Percentiles rank a stretch among this genome's conserved stretches.
Evolutionary conservation across 2,329 filamentous ascomycete genomes (phyloP).

Genomic region (Clathrospora elynae): DNA sequence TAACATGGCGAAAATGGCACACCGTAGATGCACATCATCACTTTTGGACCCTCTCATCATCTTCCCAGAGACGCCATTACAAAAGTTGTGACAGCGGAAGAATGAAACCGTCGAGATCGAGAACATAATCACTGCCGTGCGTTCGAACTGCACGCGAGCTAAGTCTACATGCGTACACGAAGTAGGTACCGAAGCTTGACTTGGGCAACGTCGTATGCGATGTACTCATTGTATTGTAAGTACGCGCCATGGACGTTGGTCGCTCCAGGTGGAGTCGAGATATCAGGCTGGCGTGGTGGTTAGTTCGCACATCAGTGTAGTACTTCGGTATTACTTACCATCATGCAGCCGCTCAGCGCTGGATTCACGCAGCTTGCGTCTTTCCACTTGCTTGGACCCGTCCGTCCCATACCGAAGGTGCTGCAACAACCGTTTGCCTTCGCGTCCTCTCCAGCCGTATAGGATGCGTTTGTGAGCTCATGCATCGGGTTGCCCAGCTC

Average conservation of each 20-base stretch:
- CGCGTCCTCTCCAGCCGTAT: conserved; percentile 67
- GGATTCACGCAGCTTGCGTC: conserved; percentile 71
- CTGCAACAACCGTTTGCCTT: conserved; percentile 64
- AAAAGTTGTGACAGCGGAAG: too few relatives aligned
- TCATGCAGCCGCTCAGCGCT: conserved; percentile 69
- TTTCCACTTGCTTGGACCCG: conserved; percentile 72
- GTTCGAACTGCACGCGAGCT: neutral
- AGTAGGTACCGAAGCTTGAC: conserved; percentile 73
- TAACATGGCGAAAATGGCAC: too few relatives aligned
- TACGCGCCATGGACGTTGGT: conserved; percentile 56
- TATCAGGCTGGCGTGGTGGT: conserved; percentile 30
- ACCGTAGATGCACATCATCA: too few relatives aligned
- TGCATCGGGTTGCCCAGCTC: conserved; percentile 78
- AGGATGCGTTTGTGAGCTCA: conserved; percentile 63
- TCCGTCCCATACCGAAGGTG: conserved; percentile 72
- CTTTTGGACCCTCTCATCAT: too few relatives aligned
- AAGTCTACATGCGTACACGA: conserved; percentile 55
- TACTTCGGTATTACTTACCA: conserved; percentile 58
- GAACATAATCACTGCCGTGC: too few relatives aligned
- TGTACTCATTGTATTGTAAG: conserved; percentile 75
- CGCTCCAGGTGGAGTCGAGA: conserved; percentile 50
- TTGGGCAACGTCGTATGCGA: conserved; percentile 71
- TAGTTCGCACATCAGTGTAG: conserved; percentile 2
- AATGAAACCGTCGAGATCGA: too few relatives aligned
- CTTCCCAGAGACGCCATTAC: too few relatives aligned